A percentile compares a stretch with the other conserved stretches of the same genome.
These are phyloP conservation scores for Entamoeba invadens DNA, from an alignment of 208 protist species.

Conservation along the genomic window DNA sequence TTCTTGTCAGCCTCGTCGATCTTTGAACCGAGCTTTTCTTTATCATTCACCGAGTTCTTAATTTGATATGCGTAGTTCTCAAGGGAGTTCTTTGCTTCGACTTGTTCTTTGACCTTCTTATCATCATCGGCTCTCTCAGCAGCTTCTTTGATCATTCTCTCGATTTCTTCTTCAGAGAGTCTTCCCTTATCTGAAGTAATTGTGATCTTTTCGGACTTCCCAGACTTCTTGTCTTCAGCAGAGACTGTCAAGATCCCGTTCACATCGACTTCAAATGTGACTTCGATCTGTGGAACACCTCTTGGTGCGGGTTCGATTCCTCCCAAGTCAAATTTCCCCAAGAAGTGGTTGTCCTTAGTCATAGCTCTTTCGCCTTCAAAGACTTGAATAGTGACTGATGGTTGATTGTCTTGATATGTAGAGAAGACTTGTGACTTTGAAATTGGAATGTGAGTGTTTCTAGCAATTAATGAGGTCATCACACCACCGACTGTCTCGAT, in stretches of 20 bases:
- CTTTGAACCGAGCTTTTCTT: slow-evolving; percentile 49
- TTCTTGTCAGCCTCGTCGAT: slow-evolving; percentile 7
- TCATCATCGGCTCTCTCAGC: slow-evolving; percentile 19
- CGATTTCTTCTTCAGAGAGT: slow-evolving; percentile 27
- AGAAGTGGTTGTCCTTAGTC: slow-evolving; percentile 86
- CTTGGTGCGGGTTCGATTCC: slow-evolving; percentile 61
- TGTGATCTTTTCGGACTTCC: slow-evolving; percentile 66
- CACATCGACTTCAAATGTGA: slow-evolving; percentile 82
- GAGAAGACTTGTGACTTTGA: slow-evolving; percentile 64
- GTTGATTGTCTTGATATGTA: slow-evolving; percentile 72
- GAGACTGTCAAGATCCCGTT: slow-evolving; percentile 86
- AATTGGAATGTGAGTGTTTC: slow-evolving; percentile 31
- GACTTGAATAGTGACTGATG: slow-evolving; percentile 67
- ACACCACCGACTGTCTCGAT: slow-evolving; percentile 87
- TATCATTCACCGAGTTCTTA: background rate
- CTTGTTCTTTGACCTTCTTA: background rate
- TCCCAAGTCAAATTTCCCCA: slow-evolving; percentile 87
- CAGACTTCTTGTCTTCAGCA: slow-evolving; percentile 74
- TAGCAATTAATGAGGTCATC: slow-evolving; percentile 51
- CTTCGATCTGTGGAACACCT: slow-evolving; percentile 61
- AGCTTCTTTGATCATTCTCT: slow-evolving; percentile 24
- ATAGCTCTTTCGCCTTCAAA: slow-evolving; percentile 89
- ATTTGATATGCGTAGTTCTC: slow-evolving; percentile 19
- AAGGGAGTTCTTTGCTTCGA: slow-evolving; percentile 25
- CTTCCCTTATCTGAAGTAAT: slow-evolving; percentile 53